Evolutionary conservation across 1,284 basidiomycete genomes (phyloP), one percentile per base, ranked within the genome.

Genomic region (Laetiporus sulphureus): DNA sequence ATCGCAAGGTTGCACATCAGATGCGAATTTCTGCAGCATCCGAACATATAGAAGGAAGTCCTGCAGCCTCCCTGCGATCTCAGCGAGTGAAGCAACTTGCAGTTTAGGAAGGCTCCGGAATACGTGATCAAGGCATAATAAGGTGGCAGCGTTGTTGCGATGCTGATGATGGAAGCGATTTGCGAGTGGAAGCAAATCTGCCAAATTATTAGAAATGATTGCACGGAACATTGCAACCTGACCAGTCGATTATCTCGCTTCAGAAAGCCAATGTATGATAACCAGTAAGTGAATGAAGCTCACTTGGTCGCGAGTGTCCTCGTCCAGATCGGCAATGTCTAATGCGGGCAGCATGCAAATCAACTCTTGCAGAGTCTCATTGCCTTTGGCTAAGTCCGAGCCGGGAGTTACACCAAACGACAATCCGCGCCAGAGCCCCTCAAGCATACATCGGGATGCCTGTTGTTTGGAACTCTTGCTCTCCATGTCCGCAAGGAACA

Each of bases 211-310:
- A 0, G 50, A 18, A 3, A 52, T 27, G 4, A 76, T 68, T 1
- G 61, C 56, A 23, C 50, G 55, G 49, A 76, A 77, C 71, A 75
- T 72, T 3, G 38, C 13, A 3, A 60, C 22, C 59, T 61, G 20
- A 21, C 2, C 18, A 19, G 23, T 19, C 10, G 15, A 13, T 5
- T 10, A 34, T 5, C 23, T 18, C 25, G 10, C 3, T n/a, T 19
- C 25, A 20, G 16, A 22, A 30, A 29, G 11, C 12, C n/a, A 12
- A 41, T 36, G 11, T 12, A 10, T 32, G 37, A 21, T 23, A 13
- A 11, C 4, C 29, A 13, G 3, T 18, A 10, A 34, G 12, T 8
- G 42, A 41, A 2, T 41, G n/a, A n/a, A n/a, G n/a, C n/a, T n/a
- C n/a, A 58, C 58, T 52, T 59, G 53, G 27, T 54, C 48, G 7